Evolutionary conservation across 768 basidiomycete species (phyloP).

Genomic region (Lactarius trivialis): DNA sequence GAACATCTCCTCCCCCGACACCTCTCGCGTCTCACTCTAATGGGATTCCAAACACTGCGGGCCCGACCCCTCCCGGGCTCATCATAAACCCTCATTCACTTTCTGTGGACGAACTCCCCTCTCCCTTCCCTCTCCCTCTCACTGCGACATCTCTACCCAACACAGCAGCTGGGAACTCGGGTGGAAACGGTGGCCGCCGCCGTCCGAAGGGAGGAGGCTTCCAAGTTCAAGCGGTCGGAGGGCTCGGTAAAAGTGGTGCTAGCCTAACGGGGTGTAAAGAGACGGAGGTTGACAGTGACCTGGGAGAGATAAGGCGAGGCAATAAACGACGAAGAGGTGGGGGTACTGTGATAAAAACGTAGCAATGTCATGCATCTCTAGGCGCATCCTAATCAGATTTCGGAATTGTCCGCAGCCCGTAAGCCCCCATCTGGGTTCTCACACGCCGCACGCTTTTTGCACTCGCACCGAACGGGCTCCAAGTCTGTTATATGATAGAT

Average conservation of each 20-base stretch:
- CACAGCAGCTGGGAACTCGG: slow-evolving; percentile 20
- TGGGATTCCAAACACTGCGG: slow-evolving; percentile 34
- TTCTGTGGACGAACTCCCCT: slow-evolving; percentile 79
- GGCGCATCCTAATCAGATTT: too few species aligned
- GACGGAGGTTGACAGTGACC: slow-evolving; percentile 63
- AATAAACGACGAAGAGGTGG: slow-evolving; percentile 54
- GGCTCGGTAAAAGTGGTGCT: slow-evolving; percentile 65
- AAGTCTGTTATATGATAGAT: too few species aligned
- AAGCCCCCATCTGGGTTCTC: too few species aligned
- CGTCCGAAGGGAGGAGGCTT: slow-evolving; percentile 36
- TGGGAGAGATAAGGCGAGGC: slow-evolving; percentile 71
- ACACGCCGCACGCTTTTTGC: too few species aligned
- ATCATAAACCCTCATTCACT: slow-evolving; percentile 82
- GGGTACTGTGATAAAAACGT: slow-evolving; percentile 24
- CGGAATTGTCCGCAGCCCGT: too few species aligned
- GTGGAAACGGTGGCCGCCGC: slow-evolving; percentile 32
- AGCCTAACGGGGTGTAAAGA: slow-evolving; percentile 57
- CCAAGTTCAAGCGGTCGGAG: slow-evolving; percentile 56
- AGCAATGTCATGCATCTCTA: neutral
- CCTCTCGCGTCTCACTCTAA: slow-evolving; percentile 42
- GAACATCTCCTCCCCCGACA: slow-evolving; percentile 73
- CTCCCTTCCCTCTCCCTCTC: slow-evolving; percentile 73
- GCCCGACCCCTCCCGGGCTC: slow-evolving; percentile 41
- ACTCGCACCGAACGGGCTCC: neutral
- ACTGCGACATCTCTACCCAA: slow-evolving; percentile 45